These are phyloP conservation scores for Escovopsis sp. DNA, from an alignment of 2,329 filamentous ascomycete genomes.

Conservation along the genomic window DNA sequence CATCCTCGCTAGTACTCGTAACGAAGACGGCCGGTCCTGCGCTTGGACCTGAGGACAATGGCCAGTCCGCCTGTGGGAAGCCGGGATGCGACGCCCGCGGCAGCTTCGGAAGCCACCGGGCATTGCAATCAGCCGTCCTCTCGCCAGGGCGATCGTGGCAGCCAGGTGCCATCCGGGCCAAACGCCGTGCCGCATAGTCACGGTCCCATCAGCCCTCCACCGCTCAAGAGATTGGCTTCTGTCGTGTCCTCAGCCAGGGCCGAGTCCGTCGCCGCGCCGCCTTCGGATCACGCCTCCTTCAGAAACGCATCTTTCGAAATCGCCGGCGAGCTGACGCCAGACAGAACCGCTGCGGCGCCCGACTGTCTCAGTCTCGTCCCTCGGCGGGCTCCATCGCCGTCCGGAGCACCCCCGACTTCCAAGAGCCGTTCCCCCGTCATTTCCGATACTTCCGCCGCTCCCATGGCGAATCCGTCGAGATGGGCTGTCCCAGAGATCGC, in stretches of 20 bases:
- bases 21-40: too few relatives aligned
- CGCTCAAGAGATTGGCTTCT: constrained; percentile 10
- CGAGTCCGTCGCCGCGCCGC: not conserved
- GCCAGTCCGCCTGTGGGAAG: not conserved
- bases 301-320: constrained; percentile 6
- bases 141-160: constrained; percentile 1
- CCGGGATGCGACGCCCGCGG: constrained; percentile 1
- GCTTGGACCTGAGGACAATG: constrained; percentile 1
- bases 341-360: too few relatives aligned
- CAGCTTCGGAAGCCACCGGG: constrained; percentile 1
- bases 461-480: constrained; percentile 14
- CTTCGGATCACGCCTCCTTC: constrained; percentile 5
- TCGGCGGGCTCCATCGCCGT: not conserved
- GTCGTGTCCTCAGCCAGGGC: constrained; percentile 2
- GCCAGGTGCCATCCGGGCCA: not conserved
- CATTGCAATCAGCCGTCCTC: constrained; percentile 1
- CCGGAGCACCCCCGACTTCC: constrained; percentile 5
- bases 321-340: constrained; percentile 8
- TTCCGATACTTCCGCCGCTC: not conserved
- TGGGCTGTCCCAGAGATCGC: constrained; percentile 32
- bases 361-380: too few relatives aligned
- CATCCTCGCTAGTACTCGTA: too few relatives aligned
- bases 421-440: too few relatives aligned
- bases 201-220: constrained; percentile 16
- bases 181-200: constrained; percentile 3